These are phyloP conservation scores for Magnaporthales sp. DNA, from an alignment of 2,329 filamentous ascomycete genomes.

Conservation along the genomic window DNA sequence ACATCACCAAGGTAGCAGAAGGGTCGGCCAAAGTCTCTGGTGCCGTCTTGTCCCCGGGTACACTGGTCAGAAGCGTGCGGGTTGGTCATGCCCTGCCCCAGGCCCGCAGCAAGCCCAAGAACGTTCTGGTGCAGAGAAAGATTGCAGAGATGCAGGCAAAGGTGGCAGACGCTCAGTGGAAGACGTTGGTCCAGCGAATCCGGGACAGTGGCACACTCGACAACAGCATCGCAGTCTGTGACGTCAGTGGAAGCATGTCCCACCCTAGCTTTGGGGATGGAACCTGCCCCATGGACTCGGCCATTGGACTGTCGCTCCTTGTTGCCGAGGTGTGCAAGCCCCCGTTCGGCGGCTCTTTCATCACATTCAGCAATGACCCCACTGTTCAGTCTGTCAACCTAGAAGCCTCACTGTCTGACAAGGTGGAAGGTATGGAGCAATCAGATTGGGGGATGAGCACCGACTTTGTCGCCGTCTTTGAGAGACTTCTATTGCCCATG, in stretches of 20 bases:
- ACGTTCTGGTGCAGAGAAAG: constrained; percentile 20
- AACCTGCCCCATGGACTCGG: constrained; percentile 40
- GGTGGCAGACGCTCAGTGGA: constrained; percentile 44
- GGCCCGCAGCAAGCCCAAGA: constrained; percentile 6
- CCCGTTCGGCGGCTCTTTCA: constrained; percentile 45
- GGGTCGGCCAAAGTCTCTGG: constrained; percentile 45
- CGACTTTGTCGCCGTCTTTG: constrained; percentile 46
- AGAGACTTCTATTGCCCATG: constrained; percentile 43
- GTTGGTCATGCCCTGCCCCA: accelerated
- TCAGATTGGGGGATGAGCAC: constrained; percentile 35
- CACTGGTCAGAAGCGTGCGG: constrained; percentile 25
- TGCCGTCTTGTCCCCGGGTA: constrained; percentile 44
- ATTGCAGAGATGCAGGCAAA: constrained; percentile 22
- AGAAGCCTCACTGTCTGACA: neutral
- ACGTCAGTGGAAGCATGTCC: constrained; percentile 47
- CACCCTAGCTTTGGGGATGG: constrained; percentile 29
- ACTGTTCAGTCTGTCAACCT: constrained; percentile 31
- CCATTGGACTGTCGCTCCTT: constrained; percentile 48
- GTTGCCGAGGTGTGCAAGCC: constrained; percentile 41
- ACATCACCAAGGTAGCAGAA: constrained; percentile 36
- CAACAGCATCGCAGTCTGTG: constrained; percentile 47
- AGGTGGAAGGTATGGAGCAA: neutral
- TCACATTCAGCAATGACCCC: constrained; percentile 40
- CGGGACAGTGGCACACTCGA: constrained; percentile 43
- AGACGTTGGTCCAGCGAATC: constrained; percentile 46